Percentiles rank a stretch among this genome's conserved stretches.
These are phyloP conservation scores for Mycena leptocephala DNA, from an alignment of 768 basidiomycete species.

Conservation along the genomic window DNA sequence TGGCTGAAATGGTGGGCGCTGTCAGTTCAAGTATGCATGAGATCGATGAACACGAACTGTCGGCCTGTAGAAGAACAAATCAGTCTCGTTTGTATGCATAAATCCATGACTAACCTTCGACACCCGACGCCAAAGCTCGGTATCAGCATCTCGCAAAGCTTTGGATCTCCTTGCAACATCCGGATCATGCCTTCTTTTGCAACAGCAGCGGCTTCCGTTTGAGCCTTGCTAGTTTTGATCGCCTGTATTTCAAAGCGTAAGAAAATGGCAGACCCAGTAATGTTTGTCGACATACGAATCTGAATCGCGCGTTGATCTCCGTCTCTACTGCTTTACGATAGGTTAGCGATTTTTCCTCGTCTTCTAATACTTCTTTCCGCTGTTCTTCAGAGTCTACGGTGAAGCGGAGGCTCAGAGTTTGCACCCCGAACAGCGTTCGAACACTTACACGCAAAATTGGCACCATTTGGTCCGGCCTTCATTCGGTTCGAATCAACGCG, in stretches of 20 bases:
- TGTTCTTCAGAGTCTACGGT: slow-evolving; percentile 57
- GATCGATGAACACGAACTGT: neutral
- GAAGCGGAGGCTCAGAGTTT: neutral
- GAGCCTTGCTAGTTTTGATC: slow-evolving; percentile 32
- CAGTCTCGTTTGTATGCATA: neutral
- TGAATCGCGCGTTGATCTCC: slow-evolving; percentile 1
- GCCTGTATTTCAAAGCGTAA: slow-evolving; percentile 11
- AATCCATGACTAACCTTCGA: neutral
- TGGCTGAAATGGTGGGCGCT: slow-evolving; percentile 31
- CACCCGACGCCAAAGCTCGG: slow-evolving; percentile 1
- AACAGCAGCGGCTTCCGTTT: neutral
- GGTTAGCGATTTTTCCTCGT: slow-evolving; percentile 56
- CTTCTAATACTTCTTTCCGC: slow-evolving; percentile 52
- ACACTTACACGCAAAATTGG: slow-evolving; percentile 11
- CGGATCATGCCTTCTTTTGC: slow-evolving; percentile 4
- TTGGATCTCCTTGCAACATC: neutral
- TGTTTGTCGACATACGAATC: neutral
- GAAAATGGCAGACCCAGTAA: slow-evolving; percentile 3
- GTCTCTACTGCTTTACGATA: slow-evolving; percentile 62
- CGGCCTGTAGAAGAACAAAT: neutral
- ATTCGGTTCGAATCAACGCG: neutral
- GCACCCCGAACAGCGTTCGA: neutral
- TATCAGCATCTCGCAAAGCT: slow-evolving; percentile 3
- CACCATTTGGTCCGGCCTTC: slow-evolving; percentile 3
- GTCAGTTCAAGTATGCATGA: neutral